A percentile compares a stretch with the other conserved stretches of the same genome.
Conservation (phyloP, 2,329 filamentous ascomycete genomes). For the Colletotrichum sp. region DNA sequence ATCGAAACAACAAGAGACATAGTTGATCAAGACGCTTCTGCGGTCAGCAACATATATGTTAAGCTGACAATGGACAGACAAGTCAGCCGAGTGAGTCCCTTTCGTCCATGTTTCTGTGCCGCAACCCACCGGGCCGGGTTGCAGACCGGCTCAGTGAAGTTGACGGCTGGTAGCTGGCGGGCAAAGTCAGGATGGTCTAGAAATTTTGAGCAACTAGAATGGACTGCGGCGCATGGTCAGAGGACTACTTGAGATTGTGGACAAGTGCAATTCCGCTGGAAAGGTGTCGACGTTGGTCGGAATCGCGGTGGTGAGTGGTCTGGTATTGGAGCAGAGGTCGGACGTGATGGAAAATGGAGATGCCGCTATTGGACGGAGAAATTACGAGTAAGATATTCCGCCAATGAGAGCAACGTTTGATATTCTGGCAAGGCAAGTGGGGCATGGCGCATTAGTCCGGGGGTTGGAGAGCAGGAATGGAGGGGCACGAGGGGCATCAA, state of each 20-base stretch:
- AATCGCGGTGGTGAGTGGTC: background rate
- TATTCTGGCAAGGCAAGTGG: background rate
- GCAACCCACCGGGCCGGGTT: background rate
- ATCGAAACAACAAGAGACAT: background rate
- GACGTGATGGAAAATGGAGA: background rate
- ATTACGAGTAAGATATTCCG: background rate
- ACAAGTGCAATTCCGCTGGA: background rate
- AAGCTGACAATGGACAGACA: background rate
- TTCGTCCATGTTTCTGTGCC: background rate
- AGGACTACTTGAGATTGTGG: background rate
- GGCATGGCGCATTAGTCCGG: background rate
- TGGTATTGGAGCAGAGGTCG: background rate
- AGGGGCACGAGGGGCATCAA: background rate
- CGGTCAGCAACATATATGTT: background rate
- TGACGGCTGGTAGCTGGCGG: background rate
- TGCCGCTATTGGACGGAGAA: conserved; percentile 12
- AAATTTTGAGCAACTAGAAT: background rate
- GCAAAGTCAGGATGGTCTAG: background rate
- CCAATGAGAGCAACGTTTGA: background rate
- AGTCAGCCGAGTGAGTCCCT: background rate
- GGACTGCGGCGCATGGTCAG: background rate
- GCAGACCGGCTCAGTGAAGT: background rate
- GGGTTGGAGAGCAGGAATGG: conserved; percentile 1
- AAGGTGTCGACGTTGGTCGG: background rate
- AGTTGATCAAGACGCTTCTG: background rate